Base-by-base conservation (phyloP, 805 yeast genomes). In the Saccharomyces paradoxus region DNA sequence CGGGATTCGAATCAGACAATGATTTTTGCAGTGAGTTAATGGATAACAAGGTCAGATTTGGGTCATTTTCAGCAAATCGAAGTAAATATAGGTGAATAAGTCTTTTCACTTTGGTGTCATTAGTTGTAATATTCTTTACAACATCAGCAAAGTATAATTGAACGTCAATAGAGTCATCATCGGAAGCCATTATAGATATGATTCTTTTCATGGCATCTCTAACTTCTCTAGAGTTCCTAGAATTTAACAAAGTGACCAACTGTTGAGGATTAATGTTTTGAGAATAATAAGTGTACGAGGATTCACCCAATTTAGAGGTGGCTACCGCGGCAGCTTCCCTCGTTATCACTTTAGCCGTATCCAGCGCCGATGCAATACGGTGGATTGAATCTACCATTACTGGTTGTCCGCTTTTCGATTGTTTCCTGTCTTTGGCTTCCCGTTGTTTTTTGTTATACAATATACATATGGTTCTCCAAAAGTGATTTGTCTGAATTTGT, bases 11-110 rank as follows among this genome's bases (percentile, higher is more conserved):
- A 61, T 89, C 96, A 9, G 78, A 74, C 29, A 92, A 71, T 1
- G 89, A 78, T 69, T 87, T 89, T 68, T 94, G 99, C 50, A 94
- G 87, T 0, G 97, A 87, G 69, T 94, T 94, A 59, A 94, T 87
- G 0, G 96, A 83, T 49, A 94, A 75, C 22, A 94, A 77, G 2
- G 98, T 94, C n/a, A 88, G 79, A 67, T 91, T 96, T 9, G 94
- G 96, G 60, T 89, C 91, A 53, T 76, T 69, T 58, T 89, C 95
- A 26, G 96, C 94, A 67, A 82, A 89, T 54, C 87, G 77, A 47
- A 84, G 73, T 50, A 94, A 71, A 61, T 88, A 89, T 0, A 86
- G 76, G 70, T 88, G 82, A 1, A 90, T 96, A 66, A 92, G 76
- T 60, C 85, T 82, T 56, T 88, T 81, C 29, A 89, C 80, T 58